Evolutionary conservation across 331 rosid species (phyloP).

Genomic region (Saraca asoca): DNA sequence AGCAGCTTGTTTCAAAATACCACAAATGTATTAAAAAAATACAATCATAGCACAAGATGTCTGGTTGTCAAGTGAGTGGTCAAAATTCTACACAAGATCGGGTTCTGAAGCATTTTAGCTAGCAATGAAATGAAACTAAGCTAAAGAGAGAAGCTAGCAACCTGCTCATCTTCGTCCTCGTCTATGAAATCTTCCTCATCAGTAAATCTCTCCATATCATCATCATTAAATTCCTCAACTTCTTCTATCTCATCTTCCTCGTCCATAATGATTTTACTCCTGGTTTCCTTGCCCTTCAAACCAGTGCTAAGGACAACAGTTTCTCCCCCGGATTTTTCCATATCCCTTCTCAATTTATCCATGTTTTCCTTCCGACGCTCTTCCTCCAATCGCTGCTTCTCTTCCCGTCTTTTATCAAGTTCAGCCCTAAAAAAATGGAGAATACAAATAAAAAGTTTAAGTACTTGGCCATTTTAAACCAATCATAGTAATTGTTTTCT

Average conservation of each 20-base stretch:
- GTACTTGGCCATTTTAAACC: constrained; percentile 13
- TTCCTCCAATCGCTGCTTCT: constrained; percentile 82
- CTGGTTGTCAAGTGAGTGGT: constrained; percentile 12
- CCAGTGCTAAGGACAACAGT: constrained; percentile 82
- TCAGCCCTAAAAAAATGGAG: constrained; percentile 59
- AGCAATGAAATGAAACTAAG: constrained; percentile 7
- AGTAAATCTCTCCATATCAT: constrained; percentile 46
- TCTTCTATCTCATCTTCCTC: constrained; percentile 49
- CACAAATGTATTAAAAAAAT: background rate
- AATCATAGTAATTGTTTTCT: background rate
- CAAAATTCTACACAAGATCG: constrained; percentile 41
- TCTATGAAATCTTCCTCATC: constrained; percentile 63
- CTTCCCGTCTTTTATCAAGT: constrained; percentile 81
- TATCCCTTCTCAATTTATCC: constrained; percentile 78
- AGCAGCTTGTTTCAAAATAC: background rate
- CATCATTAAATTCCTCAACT: constrained; percentile 40
- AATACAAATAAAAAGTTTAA: constrained; percentile 22
- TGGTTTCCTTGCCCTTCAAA: constrained; percentile 55
- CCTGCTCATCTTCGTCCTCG: constrained; percentile 75
- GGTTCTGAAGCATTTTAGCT: constrained; percentile 26
- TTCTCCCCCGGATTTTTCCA: constrained; percentile 73
- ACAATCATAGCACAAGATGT: background rate
- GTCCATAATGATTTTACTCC: constrained; percentile 46
- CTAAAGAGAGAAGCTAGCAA: constrained; percentile 51
- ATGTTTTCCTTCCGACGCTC: constrained; percentile 70